Evolutionary conservation across 176 grass and related monocot genomes (phyloP).

Genomic region (Carex scoparia): DNA sequence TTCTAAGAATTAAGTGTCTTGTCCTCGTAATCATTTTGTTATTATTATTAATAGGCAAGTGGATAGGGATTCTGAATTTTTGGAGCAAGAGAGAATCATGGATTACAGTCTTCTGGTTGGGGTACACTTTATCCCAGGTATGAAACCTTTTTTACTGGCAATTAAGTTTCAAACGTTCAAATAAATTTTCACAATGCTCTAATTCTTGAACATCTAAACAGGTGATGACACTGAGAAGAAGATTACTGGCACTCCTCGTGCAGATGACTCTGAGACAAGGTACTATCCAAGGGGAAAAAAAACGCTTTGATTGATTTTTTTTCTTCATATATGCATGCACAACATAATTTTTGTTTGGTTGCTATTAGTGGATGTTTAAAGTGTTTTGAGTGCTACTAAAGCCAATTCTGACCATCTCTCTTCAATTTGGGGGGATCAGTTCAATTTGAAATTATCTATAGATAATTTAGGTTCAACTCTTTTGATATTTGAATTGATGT

Average conservation of each 20-base stretch:
- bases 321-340: background rate
- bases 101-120: conserved; percentile 96
- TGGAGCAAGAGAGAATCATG: conserved; percentile 98
- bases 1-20: background rate
- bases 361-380: background rate
- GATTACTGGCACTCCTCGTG: conserved; percentile 33
- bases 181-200: background rate
- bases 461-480: background rate
- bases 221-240: conserved; percentile 16
- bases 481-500: background rate
- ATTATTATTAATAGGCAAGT: conserved; percentile 59
- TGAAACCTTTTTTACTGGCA: background rate
- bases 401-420: background rate
- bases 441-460: background rate
- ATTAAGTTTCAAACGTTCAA: background rate
- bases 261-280: conserved; percentile 48
- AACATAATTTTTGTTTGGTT: background rate
- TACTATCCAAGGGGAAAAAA: conserved; percentile 7
- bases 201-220: conserved; percentile 6
- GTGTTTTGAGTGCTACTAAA: conserved; percentile 3
- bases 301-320: background rate
- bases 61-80: conserved; percentile 94
- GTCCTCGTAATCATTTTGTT: background rate
- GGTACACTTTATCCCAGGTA: conserved; percentile 59
- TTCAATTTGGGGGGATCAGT: background rate